phyloP scores from a whole-genome alignment of 2,329 filamentous ascomycete genomes.

The Penicillium sp. region DNA sequence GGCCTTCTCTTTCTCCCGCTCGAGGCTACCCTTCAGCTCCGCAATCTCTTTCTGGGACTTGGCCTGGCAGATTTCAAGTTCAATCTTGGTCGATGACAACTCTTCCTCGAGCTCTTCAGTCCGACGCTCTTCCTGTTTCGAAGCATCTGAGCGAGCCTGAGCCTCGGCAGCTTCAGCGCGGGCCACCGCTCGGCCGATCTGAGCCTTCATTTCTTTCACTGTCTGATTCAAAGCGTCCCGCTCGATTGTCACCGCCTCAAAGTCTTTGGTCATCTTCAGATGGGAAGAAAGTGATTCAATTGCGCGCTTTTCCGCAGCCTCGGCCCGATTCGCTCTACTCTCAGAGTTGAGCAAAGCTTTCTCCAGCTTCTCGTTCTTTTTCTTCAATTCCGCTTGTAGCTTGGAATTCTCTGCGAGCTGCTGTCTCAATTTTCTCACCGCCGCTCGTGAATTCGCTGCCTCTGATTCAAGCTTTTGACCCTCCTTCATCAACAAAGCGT shows the following conservation, averaged over 20 bases:
- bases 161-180: constrained; percentile 62
- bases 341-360: constrained; percentile 45
- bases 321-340: constrained; percentile 55
- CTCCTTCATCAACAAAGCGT: constrained; percentile 84
- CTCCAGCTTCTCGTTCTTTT: constrained; percentile 56
- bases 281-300: constrained; percentile 51
- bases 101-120: constrained; percentile 56
- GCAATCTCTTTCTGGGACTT: constrained; percentile 63
- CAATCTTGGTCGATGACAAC: constrained; percentile 60
- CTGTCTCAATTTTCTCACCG: constrained; percentile 70
- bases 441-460: constrained; percentile 66
- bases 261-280: constrained; percentile 49
- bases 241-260: constrained; percentile 58
- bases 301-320: constrained; percentile 54
- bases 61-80: constrained; percentile 69
- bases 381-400: constrained; percentile 42
- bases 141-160: constrained; percentile 60
- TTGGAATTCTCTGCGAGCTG: constrained; percentile 50
- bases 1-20: constrained; percentile 65
- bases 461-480: constrained; percentile 82
- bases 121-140: constrained; percentile 59
- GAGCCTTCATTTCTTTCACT: constrained; percentile 62
- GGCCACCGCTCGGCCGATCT: constrained; percentile 62
- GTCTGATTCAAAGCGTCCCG: constrained; percentile 57
- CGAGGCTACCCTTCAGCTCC: constrained; percentile 66